phyloP scores from a whole-genome alignment of 805 yeast species.

The Saccharomycopsis sp. region DNA sequence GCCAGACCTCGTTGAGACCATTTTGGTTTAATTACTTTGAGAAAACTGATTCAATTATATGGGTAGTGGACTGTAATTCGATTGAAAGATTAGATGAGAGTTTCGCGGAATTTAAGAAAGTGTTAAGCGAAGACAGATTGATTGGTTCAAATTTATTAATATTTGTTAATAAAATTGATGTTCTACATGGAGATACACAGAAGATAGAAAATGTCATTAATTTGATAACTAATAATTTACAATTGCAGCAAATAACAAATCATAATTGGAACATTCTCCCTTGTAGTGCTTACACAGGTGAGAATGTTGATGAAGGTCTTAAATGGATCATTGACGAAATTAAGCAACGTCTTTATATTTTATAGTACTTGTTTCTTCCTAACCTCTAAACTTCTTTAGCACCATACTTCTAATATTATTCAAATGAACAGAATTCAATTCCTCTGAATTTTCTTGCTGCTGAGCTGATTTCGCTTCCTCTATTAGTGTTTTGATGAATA shows the following conservation, averaged over 20 bases:
- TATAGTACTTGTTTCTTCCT: slow-evolving; percentile 13
- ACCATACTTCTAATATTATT: slow-evolving; percentile 14
- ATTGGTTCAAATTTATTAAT: slow-evolving; percentile 62
- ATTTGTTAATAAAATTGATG: slow-evolving; percentile 69
- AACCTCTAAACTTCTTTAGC: slow-evolving; percentile 19
- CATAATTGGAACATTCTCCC: slow-evolving; percentile 38
- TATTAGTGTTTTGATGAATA: slow-evolving; percentile 15
- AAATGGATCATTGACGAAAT: slow-evolving; percentile 40
- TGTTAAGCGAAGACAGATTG: slow-evolving; percentile 61
- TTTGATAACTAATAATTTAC: slow-evolving; percentile 24
- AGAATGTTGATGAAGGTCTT: slow-evolving; percentile 33
- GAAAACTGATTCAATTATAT: slow-evolving; percentile 64
- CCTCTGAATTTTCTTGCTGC: slow-evolving; percentile 10
- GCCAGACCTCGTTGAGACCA: slow-evolving; percentile 73
- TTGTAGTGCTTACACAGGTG: slow-evolving; percentile 44
- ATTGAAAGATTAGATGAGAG: slow-evolving; percentile 60
- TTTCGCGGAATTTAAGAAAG: slow-evolving; percentile 52
- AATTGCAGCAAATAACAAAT: slow-evolving; percentile 29
- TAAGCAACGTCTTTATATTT: slow-evolving; percentile 32
- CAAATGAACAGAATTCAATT: slow-evolving; percentile 16
- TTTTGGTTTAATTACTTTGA: slow-evolving; percentile 95
- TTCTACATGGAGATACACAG: slow-evolving; percentile 29
- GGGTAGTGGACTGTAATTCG: slow-evolving; percentile 76
- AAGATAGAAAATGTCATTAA: slow-evolving; percentile 9
- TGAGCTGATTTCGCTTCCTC: slow-evolving; percentile 14